phyloP scores from a whole-genome alignment of 345 rosid genomes.

The Camelina laxa region DNA sequence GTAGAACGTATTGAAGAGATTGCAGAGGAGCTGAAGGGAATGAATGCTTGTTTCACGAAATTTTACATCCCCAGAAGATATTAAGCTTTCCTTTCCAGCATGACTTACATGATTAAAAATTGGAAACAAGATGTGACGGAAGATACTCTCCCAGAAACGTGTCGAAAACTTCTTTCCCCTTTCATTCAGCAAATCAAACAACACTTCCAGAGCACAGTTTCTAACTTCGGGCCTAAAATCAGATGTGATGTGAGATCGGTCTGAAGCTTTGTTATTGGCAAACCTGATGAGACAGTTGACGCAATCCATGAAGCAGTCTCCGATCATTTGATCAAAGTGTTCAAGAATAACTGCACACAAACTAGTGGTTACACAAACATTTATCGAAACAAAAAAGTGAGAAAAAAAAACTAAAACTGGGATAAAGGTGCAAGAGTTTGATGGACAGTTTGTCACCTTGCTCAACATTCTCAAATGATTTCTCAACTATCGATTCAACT shows the following conservation, averaged over 20 bases:
- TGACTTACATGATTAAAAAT: conserved; percentile 91
- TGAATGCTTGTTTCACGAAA: conserved; percentile 92
- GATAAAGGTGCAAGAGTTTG: conserved; percentile 27
- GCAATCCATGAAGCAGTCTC: conserved; percentile 99
- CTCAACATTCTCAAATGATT: conserved; percentile 92
- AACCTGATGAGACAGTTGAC: conserved; percentile 98
- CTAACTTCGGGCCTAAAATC: conserved; percentile 85
- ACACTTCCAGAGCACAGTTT: conserved; percentile 88
- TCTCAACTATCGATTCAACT: conserved; percentile 82
- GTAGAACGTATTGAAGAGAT: conserved; percentile 82
- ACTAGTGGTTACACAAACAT: conserved; percentile 46
- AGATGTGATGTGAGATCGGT: conserved; percentile 85
- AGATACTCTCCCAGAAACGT: conserved; percentile 94
- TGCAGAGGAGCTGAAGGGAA: conserved; percentile 84
- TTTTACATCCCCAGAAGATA: conserved; percentile 76
- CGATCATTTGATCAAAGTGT: conserved; percentile 97
- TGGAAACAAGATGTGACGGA: conserved; percentile 89
- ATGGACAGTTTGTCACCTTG: conserved; percentile 56
- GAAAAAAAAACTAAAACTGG: conserved; percentile 21
- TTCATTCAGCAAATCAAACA: conserved; percentile 91
- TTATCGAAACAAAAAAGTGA: conserved; percentile 25
- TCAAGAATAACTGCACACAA: conserved; percentile 87
- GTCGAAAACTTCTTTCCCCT: conserved; percentile 85
- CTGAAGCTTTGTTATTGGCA: conserved; percentile 91
- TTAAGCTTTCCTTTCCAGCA: conserved; percentile 78